Evolutionary conservation across 192 early-diverging fungal species (phyloP), one percentile per base, ranked within the genome.

Genomic region (Dissophora ornata): DNA sequence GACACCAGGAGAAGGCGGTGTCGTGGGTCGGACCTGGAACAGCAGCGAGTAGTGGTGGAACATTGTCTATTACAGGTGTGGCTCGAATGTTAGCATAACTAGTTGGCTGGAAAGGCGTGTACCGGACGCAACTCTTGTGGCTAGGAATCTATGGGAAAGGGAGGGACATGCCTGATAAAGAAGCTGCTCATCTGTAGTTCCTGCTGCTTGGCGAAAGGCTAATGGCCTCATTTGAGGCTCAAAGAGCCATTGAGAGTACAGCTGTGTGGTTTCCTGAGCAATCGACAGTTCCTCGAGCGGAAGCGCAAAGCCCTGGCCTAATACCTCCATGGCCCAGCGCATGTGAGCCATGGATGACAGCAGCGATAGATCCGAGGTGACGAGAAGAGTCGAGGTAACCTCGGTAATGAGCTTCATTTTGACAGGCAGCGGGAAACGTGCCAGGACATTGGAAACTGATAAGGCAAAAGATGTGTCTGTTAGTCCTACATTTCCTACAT

Each of bases 191-290:
- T 85, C 79, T 44, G 61, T 25, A 29, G 75, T 69, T 48, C 87
- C 70, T 22, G 69, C 33, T 29, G 74, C 69, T 19, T 71, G 60
- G 21, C 77, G 61, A 42, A 95, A 86, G 3, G 89, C 90, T 24
- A 80, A 57, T 2, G 93, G 93, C 51, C 89, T 47, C 38, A 62
- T 65, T 30, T 69, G 70, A 3, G 85, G 85, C 32, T 93, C 90
- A 61, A 91, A 80, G 26, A 95, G 81, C 94, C 94, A 95, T 38
- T 85, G 82, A 12, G 83, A 78, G 80, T 94, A 95, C n/a, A 95
- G 84, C 42, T 78, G 84, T 12, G 90, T 82, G 5, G 85, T 86
- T 57, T 88, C 82, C 45, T 84, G 67, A 4, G 92, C 91, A 40
- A 92, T 90, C 7, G 66, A 60, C 49, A 90, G 74, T 48, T 95